Conservation (phyloP, 176 grass and related monocot genomes). For the maize (Zea mays) region DNA sequence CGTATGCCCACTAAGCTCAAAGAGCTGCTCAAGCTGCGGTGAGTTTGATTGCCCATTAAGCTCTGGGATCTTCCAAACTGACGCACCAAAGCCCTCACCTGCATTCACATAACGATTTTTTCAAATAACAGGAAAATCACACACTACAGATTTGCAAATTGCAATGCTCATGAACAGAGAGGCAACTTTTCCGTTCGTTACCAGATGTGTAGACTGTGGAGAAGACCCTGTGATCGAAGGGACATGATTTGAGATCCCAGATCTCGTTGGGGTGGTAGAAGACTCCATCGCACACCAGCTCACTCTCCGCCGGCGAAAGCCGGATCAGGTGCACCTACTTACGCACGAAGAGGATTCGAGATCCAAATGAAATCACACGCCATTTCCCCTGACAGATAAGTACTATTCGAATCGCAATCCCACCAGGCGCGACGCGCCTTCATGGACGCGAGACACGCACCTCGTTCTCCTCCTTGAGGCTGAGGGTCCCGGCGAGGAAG, state of each 20-base stretch:
- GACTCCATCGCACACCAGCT: conserved; percentile 86
- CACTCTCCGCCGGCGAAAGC: conserved; percentile 61
- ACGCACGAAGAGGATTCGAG: conserved; percentile 14
- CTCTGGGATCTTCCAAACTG: conserved; percentile 83
- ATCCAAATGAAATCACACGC: conserved; percentile 38
- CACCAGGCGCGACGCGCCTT: neutral
- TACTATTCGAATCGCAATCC: neutral
- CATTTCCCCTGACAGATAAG: neutral
- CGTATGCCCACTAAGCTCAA: conserved; percentile 55
- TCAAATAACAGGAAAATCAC: conserved; percentile 14
- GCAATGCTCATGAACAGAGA: neutral
- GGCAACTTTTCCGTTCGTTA: conserved; percentile 38
- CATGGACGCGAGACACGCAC: conserved; percentile 36
- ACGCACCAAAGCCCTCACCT: conserved; percentile 88
- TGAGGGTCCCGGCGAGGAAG: conserved; percentile 96
- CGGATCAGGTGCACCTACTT: conserved; percentile 95
- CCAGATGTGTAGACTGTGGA: conserved; percentile 94
- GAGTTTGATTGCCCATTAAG: conserved; percentile 71
- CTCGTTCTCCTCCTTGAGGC: conserved; percentile 96
- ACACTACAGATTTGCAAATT: conserved; percentile 5
- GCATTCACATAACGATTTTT: conserved; percentile 17
- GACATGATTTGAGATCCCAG: conserved; percentile 98
- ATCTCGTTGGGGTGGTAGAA: conserved; percentile 99
- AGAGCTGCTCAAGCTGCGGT: conserved; percentile 73
- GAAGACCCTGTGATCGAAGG: conserved; percentile 81